Evolutionary conservation across 2,329 filamentous ascomycete species (phyloP), one percentile per base, ranked within the genome.

Genomic region (Penicillium sp.): DNA sequence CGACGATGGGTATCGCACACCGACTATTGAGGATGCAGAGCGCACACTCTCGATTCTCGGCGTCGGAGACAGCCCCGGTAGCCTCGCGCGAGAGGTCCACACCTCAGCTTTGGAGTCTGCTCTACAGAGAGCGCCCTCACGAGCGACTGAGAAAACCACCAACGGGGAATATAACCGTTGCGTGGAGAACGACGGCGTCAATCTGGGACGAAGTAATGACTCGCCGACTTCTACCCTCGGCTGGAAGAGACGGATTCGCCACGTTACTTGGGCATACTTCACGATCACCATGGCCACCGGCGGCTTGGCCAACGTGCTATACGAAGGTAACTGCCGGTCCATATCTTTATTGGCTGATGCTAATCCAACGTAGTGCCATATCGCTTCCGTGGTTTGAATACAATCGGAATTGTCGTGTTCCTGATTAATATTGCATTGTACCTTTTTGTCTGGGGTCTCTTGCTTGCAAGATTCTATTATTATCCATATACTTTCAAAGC

Each of bases 191-290:
- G 46, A 57, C 43, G 45, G 54, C 8, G 14, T 31, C 26, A 31
- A 31, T 17, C 41, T 49, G 13, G 32, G 47, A 21, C 45, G 48
- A 7, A 39, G 39, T 17, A 46, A 46, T 1, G 45, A 51, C 32
- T 35, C 50, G 33, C 48, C 43, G 19, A 48, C 58, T 10, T 43
- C 47, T 4, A 45, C 53, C 10, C 58, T 77, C 14, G 58, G 63
- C 30, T 79, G 75, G 67, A 73, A 68, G 47, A 68, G 79, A 48
- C 66, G 79, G n/a, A 73, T 82, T 30, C 65, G 75, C 35, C 79
- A 83, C 63, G 76, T 81, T 48, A 82, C 80, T 1, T 91, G 86
- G 86, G 88, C 85, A 0, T 91, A 82, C 75, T 91, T 89, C 56
- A 87, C 85, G 11, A 69, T 81, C 63, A 81, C 78, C 1, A 83